A percentile compares a stretch with the other conserved stretches of the same genome.
These are phyloP conservation scores for Acacia concinna DNA, from an alignment of 331 rosid species.

Conservation along the genomic window DNA sequence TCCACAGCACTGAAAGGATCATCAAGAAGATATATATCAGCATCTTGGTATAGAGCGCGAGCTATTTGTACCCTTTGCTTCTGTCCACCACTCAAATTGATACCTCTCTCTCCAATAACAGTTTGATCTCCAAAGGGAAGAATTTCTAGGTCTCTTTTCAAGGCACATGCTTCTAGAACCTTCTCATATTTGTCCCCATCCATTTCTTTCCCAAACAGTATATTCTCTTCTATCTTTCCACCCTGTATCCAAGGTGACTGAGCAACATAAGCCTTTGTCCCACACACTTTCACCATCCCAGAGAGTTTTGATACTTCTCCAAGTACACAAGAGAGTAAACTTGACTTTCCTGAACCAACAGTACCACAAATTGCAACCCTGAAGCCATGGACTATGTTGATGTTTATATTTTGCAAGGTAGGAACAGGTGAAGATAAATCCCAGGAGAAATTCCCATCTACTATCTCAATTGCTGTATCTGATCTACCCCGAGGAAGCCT, in stretches of 20 bases:
- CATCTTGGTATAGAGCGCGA: conserved; percentile 75
- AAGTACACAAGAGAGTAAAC: conserved; percentile 70
- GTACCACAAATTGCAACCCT: conserved; percentile 79
- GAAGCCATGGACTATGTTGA: conserved; percentile 56
- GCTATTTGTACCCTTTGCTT: conserved; percentile 86
- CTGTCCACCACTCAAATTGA: conserved; percentile 91
- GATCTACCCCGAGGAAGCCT: conserved; percentile 61
- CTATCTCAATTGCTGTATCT: conserved; percentile 53
- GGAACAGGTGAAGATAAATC: conserved; percentile 49
- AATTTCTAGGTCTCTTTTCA: conserved; percentile 69
- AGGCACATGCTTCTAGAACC: conserved; percentile 73
- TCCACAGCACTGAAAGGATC: conserved; percentile 92
- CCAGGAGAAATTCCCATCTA: conserved; percentile 80
- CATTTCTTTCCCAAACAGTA: conserved; percentile 76
- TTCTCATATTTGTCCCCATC: conserved; percentile 62
- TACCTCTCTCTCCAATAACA: conserved; percentile 80
- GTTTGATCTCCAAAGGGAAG: conserved; percentile 83
- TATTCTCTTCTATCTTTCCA: conserved; percentile 76
- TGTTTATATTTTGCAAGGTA: conserved; percentile 54
- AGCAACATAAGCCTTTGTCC: conserved; percentile 79
- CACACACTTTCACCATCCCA: conserved; percentile 56
- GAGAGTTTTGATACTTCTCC: conserved; percentile 80
- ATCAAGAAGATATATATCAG: conserved; percentile 74
- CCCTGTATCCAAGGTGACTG: conserved; percentile 91
- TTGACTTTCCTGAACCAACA: conserved; percentile 89